Evolutionary conservation across 345 rosid genomes (phyloP).

Genomic region (Eucalyptus globulus): DNA sequence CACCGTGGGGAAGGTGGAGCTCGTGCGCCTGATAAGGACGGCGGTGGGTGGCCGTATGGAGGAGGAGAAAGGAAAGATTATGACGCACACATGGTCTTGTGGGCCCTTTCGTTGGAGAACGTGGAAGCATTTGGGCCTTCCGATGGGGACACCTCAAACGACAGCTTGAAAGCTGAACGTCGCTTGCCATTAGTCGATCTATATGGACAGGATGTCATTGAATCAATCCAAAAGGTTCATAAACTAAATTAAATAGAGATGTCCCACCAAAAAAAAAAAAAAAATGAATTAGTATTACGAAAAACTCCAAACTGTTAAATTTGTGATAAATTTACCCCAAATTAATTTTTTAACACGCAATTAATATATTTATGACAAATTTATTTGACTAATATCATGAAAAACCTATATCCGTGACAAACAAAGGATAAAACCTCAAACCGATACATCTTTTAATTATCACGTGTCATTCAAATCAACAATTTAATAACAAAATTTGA

Average conservation of each 20-base stretch:
- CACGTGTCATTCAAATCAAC: rapidly evolving
- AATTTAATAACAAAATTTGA: too few species aligned
- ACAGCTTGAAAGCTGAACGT: not conserved
- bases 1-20: not conserved
- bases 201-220: not conserved
- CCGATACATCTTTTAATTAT: rapidly evolving
- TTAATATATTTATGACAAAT: too few species aligned
- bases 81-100: not conserved
- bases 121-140: not conserved
- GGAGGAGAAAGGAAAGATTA: not conserved
- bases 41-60: too few species aligned
- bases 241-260: not conserved
- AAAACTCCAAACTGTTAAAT: rapidly evolving
- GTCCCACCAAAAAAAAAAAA: too few species aligned
- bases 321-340: rapidly evolving
- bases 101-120: not conserved
- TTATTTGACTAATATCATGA: too few species aligned
- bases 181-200: not conserved
- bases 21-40: not conserved
- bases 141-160: not conserved
- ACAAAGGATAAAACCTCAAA: rapidly evolving
- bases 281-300: too few species aligned
- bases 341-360: too few species aligned
- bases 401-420: too few species aligned
- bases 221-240: not conserved